Conservation (phyloP, 768 basidiomycete species). For the Pilatotrama ljubarskyi region DNA sequence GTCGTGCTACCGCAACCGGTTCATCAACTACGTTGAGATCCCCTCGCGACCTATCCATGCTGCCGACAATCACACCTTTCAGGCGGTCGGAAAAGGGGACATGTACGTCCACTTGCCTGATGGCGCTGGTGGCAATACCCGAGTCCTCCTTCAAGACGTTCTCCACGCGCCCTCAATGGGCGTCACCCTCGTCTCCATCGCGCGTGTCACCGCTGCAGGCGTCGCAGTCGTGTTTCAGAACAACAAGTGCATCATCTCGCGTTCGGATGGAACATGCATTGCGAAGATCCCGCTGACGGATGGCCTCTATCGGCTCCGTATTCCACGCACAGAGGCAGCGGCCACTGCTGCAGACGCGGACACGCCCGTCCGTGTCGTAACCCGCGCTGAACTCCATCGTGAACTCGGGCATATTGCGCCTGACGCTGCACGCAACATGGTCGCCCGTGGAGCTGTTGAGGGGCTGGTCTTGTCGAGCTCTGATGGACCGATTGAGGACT, state of each 20-base stretch:
- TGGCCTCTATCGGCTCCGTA: constrained; percentile 4
- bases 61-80: constrained; percentile 26
- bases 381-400: constrained; percentile 32
- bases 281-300: background rate
- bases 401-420: constrained; percentile 38
- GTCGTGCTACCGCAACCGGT: constrained; percentile 31
- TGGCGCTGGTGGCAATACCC: constrained; percentile 3
- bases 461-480: constrained; percentile 29
- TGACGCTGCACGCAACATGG: constrained; percentile 23
- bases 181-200: constrained; percentile 26
- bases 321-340: background rate
- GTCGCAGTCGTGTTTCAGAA: constrained; percentile 3
- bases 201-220: constrained; percentile 14
- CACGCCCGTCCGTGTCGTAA: background rate
- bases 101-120: constrained; percentile 25
- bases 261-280: background rate
- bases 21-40: constrained; percentile 30
- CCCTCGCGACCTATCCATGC: constrained; percentile 30
- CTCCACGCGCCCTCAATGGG: constrained; percentile 25
- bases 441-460: constrained; percentile 33
- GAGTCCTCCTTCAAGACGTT: constrained; percentile 20
- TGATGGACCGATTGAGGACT: constrained; percentile 34
- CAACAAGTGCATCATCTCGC: constrained; percentile 15
- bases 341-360: background rate
- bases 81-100: constrained; percentile 27